Percentiles rank a stretch among this genome's conserved stretches.
Conservation (phyloP, 768 basidiomycete genomes). For the Naganishia vaughanmartiniae region DNA sequence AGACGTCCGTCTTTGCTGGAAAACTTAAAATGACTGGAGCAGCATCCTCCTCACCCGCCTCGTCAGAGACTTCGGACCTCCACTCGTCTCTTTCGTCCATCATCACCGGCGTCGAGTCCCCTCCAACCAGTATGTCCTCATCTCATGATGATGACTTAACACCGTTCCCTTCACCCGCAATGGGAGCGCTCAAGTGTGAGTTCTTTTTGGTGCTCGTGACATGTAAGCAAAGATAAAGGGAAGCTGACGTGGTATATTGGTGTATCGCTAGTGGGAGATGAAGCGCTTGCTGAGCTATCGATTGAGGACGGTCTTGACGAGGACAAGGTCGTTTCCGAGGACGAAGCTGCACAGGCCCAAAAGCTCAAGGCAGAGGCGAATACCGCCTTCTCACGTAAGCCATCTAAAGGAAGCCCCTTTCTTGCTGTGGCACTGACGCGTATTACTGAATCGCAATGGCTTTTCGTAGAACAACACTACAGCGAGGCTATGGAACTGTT, state of each 20-base stretch:
- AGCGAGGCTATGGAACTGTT: slow-evolving; percentile 73
- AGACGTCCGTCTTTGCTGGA: neutral
- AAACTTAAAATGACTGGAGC: neutral
- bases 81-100: slow-evolving; percentile 28
- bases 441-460: slow-evolving; percentile 33
- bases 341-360: slow-evolving; percentile 66
- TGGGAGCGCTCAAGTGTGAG: slow-evolving; percentile 38
- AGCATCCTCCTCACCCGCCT: slow-evolving; percentile 4
- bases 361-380: slow-evolving; percentile 82
- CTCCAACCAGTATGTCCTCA: slow-evolving; percentile 28
- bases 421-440: slow-evolving; percentile 26
- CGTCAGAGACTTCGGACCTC: slow-evolving; percentile 7
- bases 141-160: slow-evolving; percentile 34
- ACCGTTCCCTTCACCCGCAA: slow-evolving; percentile 39
- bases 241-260: neutral
- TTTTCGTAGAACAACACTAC: slow-evolving; percentile 67
- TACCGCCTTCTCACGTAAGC: slow-evolving; percentile 63
- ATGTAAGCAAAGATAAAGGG: too few species aligned
- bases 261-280: neutral
- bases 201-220: neutral
- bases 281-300: slow-evolving; percentile 4
- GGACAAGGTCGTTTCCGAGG: slow-evolving; percentile 60
- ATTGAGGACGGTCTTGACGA: slow-evolving; percentile 22
- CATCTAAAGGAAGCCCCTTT: slow-evolving; percentile 33
- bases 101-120: slow-evolving; percentile 39